These are phyloP conservation scores for Microbotryomycetes sp. DNA, from an alignment of 1,284 basidiomycete species.

Conservation along the genomic window DNA sequence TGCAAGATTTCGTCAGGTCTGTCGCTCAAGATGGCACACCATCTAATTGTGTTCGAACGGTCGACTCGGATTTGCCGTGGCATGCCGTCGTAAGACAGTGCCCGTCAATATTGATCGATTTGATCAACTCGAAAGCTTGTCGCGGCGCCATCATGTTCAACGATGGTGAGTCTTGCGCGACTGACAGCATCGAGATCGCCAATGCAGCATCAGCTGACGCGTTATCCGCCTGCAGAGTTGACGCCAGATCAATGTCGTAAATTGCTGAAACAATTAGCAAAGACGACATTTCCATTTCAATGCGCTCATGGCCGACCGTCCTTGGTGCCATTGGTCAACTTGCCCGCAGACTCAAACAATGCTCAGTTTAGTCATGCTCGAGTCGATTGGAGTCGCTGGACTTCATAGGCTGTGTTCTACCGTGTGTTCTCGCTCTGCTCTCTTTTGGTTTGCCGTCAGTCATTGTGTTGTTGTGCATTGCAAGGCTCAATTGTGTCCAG, in stretches of 20 bases:
- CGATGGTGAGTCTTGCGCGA: constrained; percentile 46
- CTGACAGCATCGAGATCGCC: background rate
- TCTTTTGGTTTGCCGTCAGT: background rate
- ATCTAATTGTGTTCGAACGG: background rate
- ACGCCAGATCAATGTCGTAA: constrained; percentile 59
- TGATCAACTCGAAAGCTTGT: constrained; percentile 88
- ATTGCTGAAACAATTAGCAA: constrained; percentile 60
- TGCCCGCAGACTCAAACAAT: constrained; percentile 22
- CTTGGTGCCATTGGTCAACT: constrained; percentile 42
- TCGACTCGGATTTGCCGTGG: constrained; percentile 48
- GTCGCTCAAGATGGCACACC: constrained; percentile 13
- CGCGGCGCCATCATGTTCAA: constrained; percentile 97
- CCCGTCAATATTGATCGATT: constrained; percentile 66
- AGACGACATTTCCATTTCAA: constrained; percentile 76
- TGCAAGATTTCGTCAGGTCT: constrained; percentile 37
- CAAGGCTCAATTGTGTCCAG: no score
- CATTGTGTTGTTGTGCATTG: background rate
- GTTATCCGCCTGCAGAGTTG: constrained; percentile 44
- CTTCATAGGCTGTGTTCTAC: background rate
- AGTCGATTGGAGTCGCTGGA: background rate
- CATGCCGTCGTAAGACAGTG: constrained; percentile 65
- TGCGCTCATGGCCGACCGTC: constrained; percentile 75
- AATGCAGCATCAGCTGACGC: no score
- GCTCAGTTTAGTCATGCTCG: background rate
- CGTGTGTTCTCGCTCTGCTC: background rate